Conservation (phyloP, 116 monocot genomes). For the Posidonia oceanica region DNA sequence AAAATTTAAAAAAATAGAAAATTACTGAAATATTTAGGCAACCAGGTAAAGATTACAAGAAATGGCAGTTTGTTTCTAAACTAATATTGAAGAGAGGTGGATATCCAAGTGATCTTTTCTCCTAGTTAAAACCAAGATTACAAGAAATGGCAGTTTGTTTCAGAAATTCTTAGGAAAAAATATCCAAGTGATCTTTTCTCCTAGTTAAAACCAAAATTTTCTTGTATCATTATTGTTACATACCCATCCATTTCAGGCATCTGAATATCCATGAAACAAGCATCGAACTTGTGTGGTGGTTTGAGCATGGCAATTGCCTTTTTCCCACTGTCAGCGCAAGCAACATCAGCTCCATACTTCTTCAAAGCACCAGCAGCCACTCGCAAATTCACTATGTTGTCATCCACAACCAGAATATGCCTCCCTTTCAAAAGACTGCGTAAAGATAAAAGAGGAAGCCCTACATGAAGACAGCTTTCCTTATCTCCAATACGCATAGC, state of each 20-base stretch:
- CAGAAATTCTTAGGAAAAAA: neutral
- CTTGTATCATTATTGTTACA: neutral
- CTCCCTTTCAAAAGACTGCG: slow-evolving; percentile 63
- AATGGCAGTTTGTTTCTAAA: too few relatives aligned
- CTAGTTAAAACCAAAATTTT: too few relatives aligned
- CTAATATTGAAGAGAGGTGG: neutral
- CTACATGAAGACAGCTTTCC: slow-evolving; percentile 36
- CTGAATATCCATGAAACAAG: slow-evolving; percentile 99
- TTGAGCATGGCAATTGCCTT: slow-evolving; percentile 68
- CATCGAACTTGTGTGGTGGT: slow-evolving; percentile 85
- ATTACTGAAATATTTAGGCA: neutral
- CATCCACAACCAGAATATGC: slow-evolving; percentile 86
- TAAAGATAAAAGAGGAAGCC: slow-evolving; percentile 39
- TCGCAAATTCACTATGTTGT: slow-evolving; percentile 87
- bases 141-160: neutral
- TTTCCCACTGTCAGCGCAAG: slow-evolving; percentile 66
- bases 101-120: too few relatives aligned
- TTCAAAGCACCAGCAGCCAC: slow-evolving; percentile 92
- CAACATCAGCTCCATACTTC: slow-evolving; percentile 93
- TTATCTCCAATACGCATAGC: slow-evolving; percentile 46
- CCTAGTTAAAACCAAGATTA: too few relatives aligned
- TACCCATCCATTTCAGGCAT: slow-evolving; percentile 99
- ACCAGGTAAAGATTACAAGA: neutral
- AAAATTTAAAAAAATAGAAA: neutral
- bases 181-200: too few relatives aligned